Evolutionary conservation across 352 stramenopile genomes (phyloP).

Genomic region (Lagenidium sp.): DNA sequence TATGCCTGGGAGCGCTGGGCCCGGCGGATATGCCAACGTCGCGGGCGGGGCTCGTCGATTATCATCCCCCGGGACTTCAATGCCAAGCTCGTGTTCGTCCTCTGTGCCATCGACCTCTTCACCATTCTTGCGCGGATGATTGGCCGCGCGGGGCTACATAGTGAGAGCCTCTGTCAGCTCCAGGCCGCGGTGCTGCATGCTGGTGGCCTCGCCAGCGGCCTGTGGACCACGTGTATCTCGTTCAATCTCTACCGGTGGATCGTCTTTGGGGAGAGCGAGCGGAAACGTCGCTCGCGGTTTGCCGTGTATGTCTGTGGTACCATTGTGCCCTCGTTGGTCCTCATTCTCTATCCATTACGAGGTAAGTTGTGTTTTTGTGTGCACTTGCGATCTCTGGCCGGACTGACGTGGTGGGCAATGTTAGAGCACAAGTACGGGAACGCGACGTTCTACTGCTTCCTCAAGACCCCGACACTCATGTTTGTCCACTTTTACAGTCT

Average conservation of each 20-base stretch:
- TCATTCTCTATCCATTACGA: constrained; percentile 48
- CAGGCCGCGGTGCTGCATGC: constrained; percentile 56
- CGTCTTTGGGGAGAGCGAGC: constrained; percentile 55
- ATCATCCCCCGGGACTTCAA: constrained; percentile 35
- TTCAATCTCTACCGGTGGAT: constrained; percentile 83
- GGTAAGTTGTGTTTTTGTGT: constrained; percentile 18
- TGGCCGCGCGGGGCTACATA: constrained; percentile 32
- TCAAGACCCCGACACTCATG: constrained; percentile 51
- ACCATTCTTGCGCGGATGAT: constrained; percentile 43
- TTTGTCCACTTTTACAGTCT: constrained; percentile 75
- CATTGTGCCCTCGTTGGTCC: constrained; percentile 33
- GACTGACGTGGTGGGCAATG: too few species aligned
- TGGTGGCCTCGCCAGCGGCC: constrained; percentile 40
- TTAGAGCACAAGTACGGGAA: constrained; percentile 62
- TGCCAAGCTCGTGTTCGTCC: constrained; percentile 56
- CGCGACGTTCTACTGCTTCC: constrained; percentile 80
- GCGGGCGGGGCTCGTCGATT: background rate
- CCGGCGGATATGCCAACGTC: constrained; percentile 5
- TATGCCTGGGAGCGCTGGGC: constrained; percentile 33
- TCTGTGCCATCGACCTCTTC: constrained; percentile 61
- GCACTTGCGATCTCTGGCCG: background rate
- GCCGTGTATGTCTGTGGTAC: constrained; percentile 38
- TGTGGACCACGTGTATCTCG: constrained; percentile 72
- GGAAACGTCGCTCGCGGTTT: constrained; percentile 50
- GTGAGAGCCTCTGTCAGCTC: constrained; percentile 31